phyloP scores from a whole-genome alignment of 441 rosid species.

The Daphne laureola region DNA sequence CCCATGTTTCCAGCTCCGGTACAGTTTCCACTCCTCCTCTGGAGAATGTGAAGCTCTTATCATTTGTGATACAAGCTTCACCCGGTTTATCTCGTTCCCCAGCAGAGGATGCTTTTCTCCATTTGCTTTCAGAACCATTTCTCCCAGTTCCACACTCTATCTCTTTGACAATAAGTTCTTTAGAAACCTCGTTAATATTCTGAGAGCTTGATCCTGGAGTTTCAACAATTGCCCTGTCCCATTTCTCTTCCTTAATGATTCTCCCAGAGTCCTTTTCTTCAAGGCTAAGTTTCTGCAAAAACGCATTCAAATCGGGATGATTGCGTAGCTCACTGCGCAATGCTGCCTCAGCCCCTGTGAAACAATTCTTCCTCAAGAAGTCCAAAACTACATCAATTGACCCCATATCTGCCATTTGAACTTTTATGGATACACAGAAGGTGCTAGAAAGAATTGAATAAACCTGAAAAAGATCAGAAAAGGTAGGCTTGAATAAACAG shows the following conservation, averaged over 20 bases:
- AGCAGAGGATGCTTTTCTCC: slow-evolving; percentile 40
- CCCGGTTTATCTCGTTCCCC: slow-evolving; percentile 37
- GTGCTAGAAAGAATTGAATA: slow-evolving; percentile 17
- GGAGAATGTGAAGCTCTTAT: slow-evolving; percentile 35
- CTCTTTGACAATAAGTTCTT: slow-evolving; percentile 87
- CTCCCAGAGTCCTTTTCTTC: slow-evolving; percentile 43
- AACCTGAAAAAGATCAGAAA: slow-evolving; percentile 24
- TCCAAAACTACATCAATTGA: slow-evolving; percentile 69
- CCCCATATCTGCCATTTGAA: slow-evolving; percentile 56
- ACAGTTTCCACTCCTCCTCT: slow-evolving; percentile 37
- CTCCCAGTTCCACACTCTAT: slow-evolving; percentile 57
- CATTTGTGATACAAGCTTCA: slow-evolving; percentile 30
- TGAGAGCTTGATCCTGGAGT: slow-evolving; percentile 31
- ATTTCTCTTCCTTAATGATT: slow-evolving; percentile 31
- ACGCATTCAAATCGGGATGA: slow-evolving; percentile 66
- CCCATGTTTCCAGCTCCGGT: slow-evolving; percentile 56
- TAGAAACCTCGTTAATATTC: slow-evolving; percentile 37
- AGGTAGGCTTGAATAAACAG: not conserved
- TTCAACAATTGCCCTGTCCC: slow-evolving; percentile 20
- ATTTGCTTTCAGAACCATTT: slow-evolving; percentile 53
- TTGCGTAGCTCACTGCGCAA: slow-evolving; percentile 62
- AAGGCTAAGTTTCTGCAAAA: slow-evolving; percentile 50
- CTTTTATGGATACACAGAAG: slow-evolving; percentile 15
- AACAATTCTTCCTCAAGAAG: slow-evolving; percentile 60
- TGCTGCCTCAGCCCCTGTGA: slow-evolving; percentile 91